phyloP scores from a whole-genome alignment of 768 basidiomycete genomes.

The Clavulina sp. region DNA sequence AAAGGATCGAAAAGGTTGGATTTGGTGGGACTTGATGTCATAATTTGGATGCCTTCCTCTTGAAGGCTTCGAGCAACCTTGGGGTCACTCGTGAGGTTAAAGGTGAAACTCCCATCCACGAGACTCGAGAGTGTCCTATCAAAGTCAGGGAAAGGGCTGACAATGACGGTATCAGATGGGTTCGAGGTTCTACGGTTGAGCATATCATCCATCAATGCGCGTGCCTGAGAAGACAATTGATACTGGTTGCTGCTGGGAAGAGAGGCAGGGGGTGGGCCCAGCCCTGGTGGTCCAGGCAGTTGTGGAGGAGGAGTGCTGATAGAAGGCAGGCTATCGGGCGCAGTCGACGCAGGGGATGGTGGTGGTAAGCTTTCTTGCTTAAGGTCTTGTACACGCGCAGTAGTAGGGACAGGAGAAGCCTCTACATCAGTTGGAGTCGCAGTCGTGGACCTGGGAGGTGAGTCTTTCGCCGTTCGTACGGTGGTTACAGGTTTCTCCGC shows the following conservation, averaged over 20 bases:
- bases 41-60: neutral
- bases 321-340: constrained; percentile 1
- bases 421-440: constrained; percentile 31
- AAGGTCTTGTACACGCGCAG: neutral
- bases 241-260: constrained; percentile 38
- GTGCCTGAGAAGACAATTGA: constrained; percentile 75
- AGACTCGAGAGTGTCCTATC: constrained; percentile 67
- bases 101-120: constrained; percentile 43
- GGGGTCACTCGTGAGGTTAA: constrained; percentile 77
- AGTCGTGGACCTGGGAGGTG: constrained; percentile 18
- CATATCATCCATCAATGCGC: constrained; percentile 70
- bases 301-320: constrained; percentile 8
- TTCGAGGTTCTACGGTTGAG: constrained; percentile 49
- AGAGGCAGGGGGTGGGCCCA: neutral
- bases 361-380: neutral
- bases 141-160: constrained; percentile 72
- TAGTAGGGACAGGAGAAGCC: constrained; percentile 27
- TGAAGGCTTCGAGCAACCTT: constrained; percentile 31
- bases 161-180: constrained; percentile 20
- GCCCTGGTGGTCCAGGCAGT: constrained; percentile 1
- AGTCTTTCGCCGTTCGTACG: neutral
- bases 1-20: constrained; percentile 48
- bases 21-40: neutral
- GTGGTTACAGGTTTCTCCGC: neutral
- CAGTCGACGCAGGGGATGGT: constrained; percentile 14